Evolutionary conservation across 2,329 filamentous ascomycete genomes (phyloP).

Genomic region (Arthrobotrys conoides): DNA sequence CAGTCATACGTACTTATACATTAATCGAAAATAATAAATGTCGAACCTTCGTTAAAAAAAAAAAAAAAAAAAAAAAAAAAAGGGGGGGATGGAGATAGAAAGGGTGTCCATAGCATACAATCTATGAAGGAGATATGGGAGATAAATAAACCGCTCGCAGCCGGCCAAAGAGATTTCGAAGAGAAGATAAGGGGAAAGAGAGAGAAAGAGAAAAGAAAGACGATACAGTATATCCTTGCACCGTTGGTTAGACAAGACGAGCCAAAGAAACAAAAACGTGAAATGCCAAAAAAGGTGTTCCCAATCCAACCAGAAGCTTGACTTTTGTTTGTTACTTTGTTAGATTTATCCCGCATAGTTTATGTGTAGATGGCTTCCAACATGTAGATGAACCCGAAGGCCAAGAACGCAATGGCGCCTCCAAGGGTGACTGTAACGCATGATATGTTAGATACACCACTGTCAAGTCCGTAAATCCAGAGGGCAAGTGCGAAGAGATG

Average conservation of each 20-base stretch:
- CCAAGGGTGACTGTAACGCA: conserved; percentile 74
- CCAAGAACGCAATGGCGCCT: conserved; percentile 87
- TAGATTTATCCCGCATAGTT: not conserved
- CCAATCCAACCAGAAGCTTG: conserved; percentile 16
- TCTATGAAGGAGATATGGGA: conserved; percentile 7
- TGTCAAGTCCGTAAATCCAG: conserved; percentile 15
- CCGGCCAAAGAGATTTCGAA: conserved; percentile 15
- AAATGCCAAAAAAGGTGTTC: conserved; percentile 31
- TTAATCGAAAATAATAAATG: conserved; percentile 47
- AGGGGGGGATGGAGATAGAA: too few species aligned
- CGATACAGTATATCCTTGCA: conserved; percentile 40
- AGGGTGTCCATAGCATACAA: conserved; percentile 16
- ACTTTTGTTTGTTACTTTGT: conserved; percentile 27
- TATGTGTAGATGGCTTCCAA: conserved; percentile 78
- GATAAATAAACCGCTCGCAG: not conserved
- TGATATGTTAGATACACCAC: conserved; percentile 48
- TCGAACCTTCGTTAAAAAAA: conserved; percentile 8
- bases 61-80: not conserved
- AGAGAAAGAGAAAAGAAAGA: conserved; percentile 17
- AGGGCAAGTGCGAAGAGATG: not conserved
- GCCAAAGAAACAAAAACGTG: conserved; percentile 14
- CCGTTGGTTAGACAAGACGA: conserved; percentile 17
- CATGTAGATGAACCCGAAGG: conserved; percentile 93
- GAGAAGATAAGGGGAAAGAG: conserved; percentile 8
- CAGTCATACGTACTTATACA: conserved; percentile 58